A percentile compares a stretch with the other conserved stretches of the same genome.
These are phyloP conservation scores for Tuber indicum DNA, from an alignment of 495 filamentous ascomycete species.

Conservation along the genomic window DNA sequence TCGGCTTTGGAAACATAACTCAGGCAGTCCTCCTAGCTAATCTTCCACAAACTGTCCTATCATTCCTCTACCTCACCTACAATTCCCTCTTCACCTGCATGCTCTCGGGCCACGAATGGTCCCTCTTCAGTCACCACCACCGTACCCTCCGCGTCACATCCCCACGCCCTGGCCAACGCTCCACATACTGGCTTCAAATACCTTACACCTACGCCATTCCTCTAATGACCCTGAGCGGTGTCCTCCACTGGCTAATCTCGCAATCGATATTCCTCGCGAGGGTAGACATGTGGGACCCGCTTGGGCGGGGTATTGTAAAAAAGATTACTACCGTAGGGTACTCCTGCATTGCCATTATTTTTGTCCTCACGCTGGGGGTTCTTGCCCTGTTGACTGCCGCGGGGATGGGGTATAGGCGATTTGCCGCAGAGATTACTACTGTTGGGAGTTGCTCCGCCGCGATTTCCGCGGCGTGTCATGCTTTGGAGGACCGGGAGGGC, in stretches of 20 bases:
- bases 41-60: slow-evolving; percentile 46
- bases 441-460: slow-evolving; percentile 6
- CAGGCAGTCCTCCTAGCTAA: slow-evolving; percentile 33
- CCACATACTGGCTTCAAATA: slow-evolving; percentile 45
- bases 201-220: slow-evolving; percentile 26
- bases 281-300: slow-evolving; percentile 43
- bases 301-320: slow-evolving; percentile 15
- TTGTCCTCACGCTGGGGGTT: background rate
- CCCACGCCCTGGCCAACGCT: slow-evolving; percentile 42
- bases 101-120: no score
- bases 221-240: no score
- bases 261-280: slow-evolving; percentile 27
- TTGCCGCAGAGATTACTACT: background rate
- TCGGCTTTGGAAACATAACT: slow-evolving; percentile 30
- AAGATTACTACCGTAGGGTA: background rate
- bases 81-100: slow-evolving; percentile 37
- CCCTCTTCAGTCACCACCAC: no score
- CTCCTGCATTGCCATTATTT: slow-evolving; percentile 12
- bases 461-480: slow-evolving; percentile 20
- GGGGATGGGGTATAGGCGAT: background rate
- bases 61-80: slow-evolving; percentile 45
- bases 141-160: slow-evolving; percentile 23
- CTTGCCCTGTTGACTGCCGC: background rate
- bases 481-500: background rate
- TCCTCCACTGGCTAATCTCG: no score